Conservation (phyloP, 805 yeast genomes). For the Candida ipomoeae region DNA sequence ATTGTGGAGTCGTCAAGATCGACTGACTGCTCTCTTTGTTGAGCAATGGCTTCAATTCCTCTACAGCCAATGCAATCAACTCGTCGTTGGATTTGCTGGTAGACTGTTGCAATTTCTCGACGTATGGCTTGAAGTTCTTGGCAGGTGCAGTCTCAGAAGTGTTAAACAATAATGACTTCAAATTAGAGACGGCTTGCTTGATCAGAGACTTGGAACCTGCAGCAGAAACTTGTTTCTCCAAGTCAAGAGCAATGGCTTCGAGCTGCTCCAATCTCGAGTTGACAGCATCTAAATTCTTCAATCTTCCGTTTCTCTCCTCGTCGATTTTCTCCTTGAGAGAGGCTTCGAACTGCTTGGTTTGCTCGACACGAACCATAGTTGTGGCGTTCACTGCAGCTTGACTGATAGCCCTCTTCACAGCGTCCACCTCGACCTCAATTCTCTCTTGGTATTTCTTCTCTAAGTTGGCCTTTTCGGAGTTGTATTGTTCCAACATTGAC, state of each 20-base stretch:
- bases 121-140: conserved; percentile 31
- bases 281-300: conserved; percentile 63
- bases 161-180: conserved; percentile 28
- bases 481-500: conserved; percentile 57
- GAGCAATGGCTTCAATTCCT: conserved; percentile 34
- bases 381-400: conserved; percentile 74
- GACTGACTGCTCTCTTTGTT: conserved; percentile 41
- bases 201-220: conserved; percentile 32
- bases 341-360: conserved; percentile 62
- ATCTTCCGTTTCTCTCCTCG: conserved; percentile 65
- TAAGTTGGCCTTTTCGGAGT: conserved; percentile 55
- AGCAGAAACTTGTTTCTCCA: conserved; percentile 32
- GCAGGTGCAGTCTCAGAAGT: conserved; percentile 21
- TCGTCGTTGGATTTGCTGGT: conserved; percentile 29
- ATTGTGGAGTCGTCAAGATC: conserved; percentile 71
- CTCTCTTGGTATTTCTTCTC: conserved; percentile 56
- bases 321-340: conserved; percentile 53
- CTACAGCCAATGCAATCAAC: conserved; percentile 29
- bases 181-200: conserved; percentile 29
- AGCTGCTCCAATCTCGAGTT: conserved; percentile 51
- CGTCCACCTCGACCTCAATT: conserved; percentile 60
- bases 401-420: conserved; percentile 59
- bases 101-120: conserved; percentile 31
- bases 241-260: conserved; percentile 48
- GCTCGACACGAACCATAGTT: conserved; percentile 60